Evolutionary conservation across 306 rosid genomes (phyloP), one percentile per base, ranked within the genome.

Genomic region (Cucurbita moschata): DNA sequence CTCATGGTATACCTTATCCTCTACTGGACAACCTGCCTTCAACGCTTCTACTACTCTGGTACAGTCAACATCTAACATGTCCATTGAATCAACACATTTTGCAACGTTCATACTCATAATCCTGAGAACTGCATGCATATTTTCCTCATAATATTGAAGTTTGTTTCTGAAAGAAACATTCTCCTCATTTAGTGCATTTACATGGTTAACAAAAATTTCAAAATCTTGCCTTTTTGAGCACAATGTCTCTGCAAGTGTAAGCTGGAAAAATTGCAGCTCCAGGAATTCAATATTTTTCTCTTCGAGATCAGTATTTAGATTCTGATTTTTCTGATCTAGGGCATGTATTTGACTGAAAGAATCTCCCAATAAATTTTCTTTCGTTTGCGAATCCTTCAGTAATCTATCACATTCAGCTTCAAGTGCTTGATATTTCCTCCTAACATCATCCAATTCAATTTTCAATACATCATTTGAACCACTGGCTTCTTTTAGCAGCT

Each of bases 391-490:
- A 82, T 81, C 81, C 56, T 72, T 77, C 23, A 64, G 52, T 63
- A 82, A 49, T 62, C 77, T 71, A 74, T 79, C 84, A 79, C 77
- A 79, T 79, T 88, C 83, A 75, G 82, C 78, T 73, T 88, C 91
- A 56, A 83, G 82, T 64, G 79, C 77, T 57, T 78, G 83, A 77
- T 79, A 76, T 79, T 78, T 80, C 75, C 81, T 79, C 66, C 59
- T 80, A 46, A 79, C 83, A 76, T 84, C 85, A 39, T 53, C 76
- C 58, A 87, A 78, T 77, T 89, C 89, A 58, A 66, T 73, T 72
- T 77, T 77, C 85, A 87, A 75, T 60, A 76, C 82, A 83, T 74
- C 76, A 79, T 80, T 87, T 72, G 85, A 80, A 67, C 68, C 44
- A 74, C 71, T 39, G 72, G 60, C 88, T 74, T 79, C 82, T 71